Percentiles rank a stretch among this genome's conserved stretches.
These are phyloP conservation scores for Sclerospora graminicola DNA, from an alignment of 352 stramenopile species.

Conservation along the genomic window DNA sequence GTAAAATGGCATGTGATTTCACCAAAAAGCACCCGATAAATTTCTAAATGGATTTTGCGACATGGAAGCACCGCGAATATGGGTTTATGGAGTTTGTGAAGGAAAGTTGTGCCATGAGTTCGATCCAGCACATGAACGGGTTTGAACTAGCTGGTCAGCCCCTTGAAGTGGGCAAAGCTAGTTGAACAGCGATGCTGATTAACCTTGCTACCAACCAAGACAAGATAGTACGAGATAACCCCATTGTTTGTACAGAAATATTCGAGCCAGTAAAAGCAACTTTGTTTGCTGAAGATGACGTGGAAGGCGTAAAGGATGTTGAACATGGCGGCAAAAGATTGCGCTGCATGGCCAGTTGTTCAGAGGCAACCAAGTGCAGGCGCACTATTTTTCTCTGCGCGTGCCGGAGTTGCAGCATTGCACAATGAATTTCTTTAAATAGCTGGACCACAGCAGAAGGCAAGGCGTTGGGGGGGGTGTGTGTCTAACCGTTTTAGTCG, in stretches of 20 bases:
- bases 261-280: slow-evolving; percentile 14
- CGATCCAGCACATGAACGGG: slow-evolving; percentile 78
- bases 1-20: slow-evolving; percentile 14
- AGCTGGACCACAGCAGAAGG: neutral
- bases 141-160: slow-evolving; percentile 71
- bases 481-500: too few species aligned
- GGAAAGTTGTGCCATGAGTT: slow-evolving; percentile 41
- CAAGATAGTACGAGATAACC: slow-evolving; percentile 37
- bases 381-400: slow-evolving; percentile 40
- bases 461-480: too few species aligned
- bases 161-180: too few species aligned
- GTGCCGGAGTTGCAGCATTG: slow-evolving; percentile 37
- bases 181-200: too few species aligned
- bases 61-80: slow-evolving; percentile 55
- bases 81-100: slow-evolving; percentile 68
- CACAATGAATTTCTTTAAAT: slow-evolving; percentile 43
- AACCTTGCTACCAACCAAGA: slow-evolving; percentile 56
- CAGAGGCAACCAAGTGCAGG: slow-evolving; percentile 61
- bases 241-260: slow-evolving; percentile 4
- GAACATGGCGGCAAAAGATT: slow-evolving; percentile 22
- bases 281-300: slow-evolving; percentile 43
- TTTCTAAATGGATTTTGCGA: neutral
- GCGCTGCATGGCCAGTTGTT: slow-evolving; percentile 69
- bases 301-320: slow-evolving; percentile 45
- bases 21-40: neutral